Evolutionary conservation across 139 green algal genomes (phyloP), one percentile per base, ranked within the genome.

Genomic region (Pycnococcus provasolii): DNA sequence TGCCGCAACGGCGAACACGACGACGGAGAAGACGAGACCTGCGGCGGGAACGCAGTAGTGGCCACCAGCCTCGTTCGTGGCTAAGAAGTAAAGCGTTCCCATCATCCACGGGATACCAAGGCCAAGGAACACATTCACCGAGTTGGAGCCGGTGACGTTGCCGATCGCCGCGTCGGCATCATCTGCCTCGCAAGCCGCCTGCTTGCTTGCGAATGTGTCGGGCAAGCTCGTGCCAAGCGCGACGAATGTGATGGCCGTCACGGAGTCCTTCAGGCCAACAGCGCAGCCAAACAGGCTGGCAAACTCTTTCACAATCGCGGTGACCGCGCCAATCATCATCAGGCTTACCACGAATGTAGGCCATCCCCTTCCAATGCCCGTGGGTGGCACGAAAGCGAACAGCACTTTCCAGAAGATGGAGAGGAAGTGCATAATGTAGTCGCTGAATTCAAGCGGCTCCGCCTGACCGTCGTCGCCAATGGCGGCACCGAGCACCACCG

Each of bases 201-300:
- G 42, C 58, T 65, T 58, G 11, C 53, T 66, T 5, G 67, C 67
- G 13, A 73, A 73, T 4, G 67, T 73, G 58, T 73, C 67, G 3
- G 67, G 67, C 15, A 73, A 57, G 5, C 53, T 66, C 3, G 67
- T 73, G 3, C 67, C 67, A 2, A 73, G 44, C 8, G 67, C 67
- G 26, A 73, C 67, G 26, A 73, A 73, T 13, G 67, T 73, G 55
- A 73, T 73, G 55, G 67, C 67, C 2, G 67, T 73, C 15, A 73
- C 44, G 8, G 57, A 58, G 55, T 73, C 58, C 55, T 67, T 66
- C n/a, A 73, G 57, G 3, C 67, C 67, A 13, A 73, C 45, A 37
- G 50, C 37, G 47, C 67, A 73, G 42, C 67, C 67, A 48, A 73
- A 66, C 2, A 73, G 57, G 26, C 26, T 40, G 7, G 67, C 67